phyloP scores from a whole-genome alignment of 208 protist species.

The Angomonas ambiguus region DNA sequence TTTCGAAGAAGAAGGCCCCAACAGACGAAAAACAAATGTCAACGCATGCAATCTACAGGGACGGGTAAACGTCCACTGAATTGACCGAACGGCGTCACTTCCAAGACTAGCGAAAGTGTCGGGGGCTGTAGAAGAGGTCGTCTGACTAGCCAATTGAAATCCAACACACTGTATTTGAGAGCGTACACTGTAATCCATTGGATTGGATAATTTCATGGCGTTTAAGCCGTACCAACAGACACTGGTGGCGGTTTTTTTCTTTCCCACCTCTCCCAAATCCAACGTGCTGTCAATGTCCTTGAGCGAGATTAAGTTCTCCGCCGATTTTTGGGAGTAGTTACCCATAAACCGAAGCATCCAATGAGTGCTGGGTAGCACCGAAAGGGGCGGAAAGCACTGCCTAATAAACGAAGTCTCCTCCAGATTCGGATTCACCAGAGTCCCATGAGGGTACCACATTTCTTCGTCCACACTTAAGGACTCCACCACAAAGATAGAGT shows the following conservation, averaged over 20 bases:
- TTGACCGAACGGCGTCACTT: neutral
- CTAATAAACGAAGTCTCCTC: neutral
- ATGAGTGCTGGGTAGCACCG: neutral
- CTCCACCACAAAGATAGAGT: constrained; percentile 53
- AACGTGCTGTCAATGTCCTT: neutral
- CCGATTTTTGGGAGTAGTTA: neutral
- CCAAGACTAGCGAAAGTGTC: neutral
- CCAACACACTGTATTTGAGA: neutral
- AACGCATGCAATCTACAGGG: neutral
- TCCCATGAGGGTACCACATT: constrained; percentile 27
- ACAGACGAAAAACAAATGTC: neutral
- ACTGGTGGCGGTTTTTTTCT: neutral
- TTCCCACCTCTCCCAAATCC: neutral
- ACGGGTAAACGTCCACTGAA: neutral
- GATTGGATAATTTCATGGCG: neutral
- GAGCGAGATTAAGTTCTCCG: neutral
- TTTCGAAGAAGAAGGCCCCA: neutral
- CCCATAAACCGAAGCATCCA: constrained; percentile 1
- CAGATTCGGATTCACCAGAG: neutral
- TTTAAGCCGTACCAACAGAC: neutral
- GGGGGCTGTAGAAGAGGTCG: no score
- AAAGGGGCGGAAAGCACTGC: neutral
- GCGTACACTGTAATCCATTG: neutral
- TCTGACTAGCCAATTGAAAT: neutral
- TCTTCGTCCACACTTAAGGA: constrained; percentile 57